Percentiles rank a stretch among this genome's conserved stretches.
Conservation (phyloP, 306 rosid species). For the Vicia faba region DNA sequence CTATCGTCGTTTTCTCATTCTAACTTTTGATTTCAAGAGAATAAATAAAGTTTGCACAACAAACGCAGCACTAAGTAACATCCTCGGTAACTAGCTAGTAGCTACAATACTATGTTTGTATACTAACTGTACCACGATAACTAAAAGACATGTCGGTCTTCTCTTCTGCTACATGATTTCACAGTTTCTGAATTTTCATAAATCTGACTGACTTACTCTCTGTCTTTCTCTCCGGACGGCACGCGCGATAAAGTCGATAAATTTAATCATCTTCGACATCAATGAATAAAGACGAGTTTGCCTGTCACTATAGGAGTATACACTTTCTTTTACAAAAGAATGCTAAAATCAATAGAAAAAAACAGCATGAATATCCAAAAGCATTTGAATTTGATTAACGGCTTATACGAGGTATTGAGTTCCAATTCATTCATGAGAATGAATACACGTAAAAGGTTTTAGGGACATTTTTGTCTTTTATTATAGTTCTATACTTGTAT, state of each 20-base stretch:
- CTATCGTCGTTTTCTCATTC: conserved; percentile 55
- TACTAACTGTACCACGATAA: background rate
- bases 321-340: too few species aligned
- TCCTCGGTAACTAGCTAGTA: background rate
- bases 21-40: conserved; percentile 7
- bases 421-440: too few species aligned
- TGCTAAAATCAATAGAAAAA: too few species aligned
- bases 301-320: background rate
- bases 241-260: conserved; percentile 63
- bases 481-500: too few species aligned
- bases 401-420: too few species aligned
- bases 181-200: conserved; percentile 9
- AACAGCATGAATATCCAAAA: too few species aligned
- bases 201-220: background rate
- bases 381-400: too few species aligned
- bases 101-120: conserved; percentile 27
- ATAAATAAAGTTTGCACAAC: conserved; percentile 16
- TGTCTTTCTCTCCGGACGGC: conserved; percentile 68
- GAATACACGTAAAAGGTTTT: too few species aligned
- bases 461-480: too few species aligned
- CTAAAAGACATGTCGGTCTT: conserved; percentile 36
- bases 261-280: background rate
- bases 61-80: background rate
- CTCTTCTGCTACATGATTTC: conserved; percentile 24
- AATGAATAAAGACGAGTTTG: background rate